Base-by-base conservation (phyloP, 2,329 filamentous ascomycete species). In the Penicillium concentricum region DNA sequence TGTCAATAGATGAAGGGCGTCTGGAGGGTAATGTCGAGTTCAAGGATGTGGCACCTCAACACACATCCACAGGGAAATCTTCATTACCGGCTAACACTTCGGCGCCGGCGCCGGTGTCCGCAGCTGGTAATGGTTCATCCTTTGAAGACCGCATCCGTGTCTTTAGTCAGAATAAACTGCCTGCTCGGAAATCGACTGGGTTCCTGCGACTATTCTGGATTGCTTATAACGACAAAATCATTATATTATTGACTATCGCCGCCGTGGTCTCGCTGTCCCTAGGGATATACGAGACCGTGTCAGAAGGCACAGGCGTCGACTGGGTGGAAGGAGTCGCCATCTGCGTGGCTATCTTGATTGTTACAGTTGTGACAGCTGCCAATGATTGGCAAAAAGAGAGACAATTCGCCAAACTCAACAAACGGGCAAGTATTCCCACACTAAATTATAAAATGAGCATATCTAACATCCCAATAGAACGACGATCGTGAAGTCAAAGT, bases 1-100 rank as follows among this genome's bases (percentile, higher is more conserved):
- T 97, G 51, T 93, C 90, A 60, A 68, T 85, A 2, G 92, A 96
- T 56, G 92, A 97, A 75, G 81, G 80, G 37, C 70, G 76, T 4
- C 73, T 95, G 37, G 77, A 86, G 42, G 89, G 89, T 5, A 70
- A 76, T 2, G 79, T 96, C 8, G 82, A 86, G 0, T 95, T 94
- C 64, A 85, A 90, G 41, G 84, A 94, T 20, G 91, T 82, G 0
- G 85, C 82, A 1, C 61, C 67, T 32, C 55, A 56, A 48, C 41
- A 57, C 5, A 58, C 69, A 51, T 50, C 61, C n/a, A 62, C 51
- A 10, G 57, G 26, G 16, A 66, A 61, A 22, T 26, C 56, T 35
- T 18, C 48, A 60, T 18, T 41, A 45, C n/a, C 45, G 9, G 18
- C 49, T 39, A n/a, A 50, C 30, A 34, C 51, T 3, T 8, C 41